Percentiles rank a stretch among this genome's conserved stretches.
Evolutionary conservation across 1,284 basidiomycete genomes (phyloP).

Genomic region (Sporisorium sorghi): DNA sequence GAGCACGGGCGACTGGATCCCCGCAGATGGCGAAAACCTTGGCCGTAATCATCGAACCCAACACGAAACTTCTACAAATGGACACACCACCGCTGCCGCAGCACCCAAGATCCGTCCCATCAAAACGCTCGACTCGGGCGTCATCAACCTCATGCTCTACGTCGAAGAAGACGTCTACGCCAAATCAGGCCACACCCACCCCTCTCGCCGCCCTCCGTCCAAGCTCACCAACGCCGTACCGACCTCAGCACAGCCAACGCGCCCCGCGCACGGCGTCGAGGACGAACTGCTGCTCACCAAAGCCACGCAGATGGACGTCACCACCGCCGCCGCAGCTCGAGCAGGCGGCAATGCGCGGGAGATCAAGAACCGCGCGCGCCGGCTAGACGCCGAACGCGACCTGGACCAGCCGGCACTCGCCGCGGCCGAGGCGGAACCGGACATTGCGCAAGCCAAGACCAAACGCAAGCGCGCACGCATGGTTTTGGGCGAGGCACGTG

Average conservation of each 20-base stretch:
- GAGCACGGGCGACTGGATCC: constrained; percentile 44
- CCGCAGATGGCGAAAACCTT: constrained; percentile 35
- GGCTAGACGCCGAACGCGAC: constrained; percentile 43
- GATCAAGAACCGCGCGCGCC: constrained; percentile 36
- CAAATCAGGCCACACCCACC: constrained; percentile 20
- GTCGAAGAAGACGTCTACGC: constrained; percentile 49
- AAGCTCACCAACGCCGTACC: constrained; percentile 5
- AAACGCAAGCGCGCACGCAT: constrained; percentile 50
- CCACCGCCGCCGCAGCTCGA: constrained; percentile 6
- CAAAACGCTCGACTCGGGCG: constrained; percentile 51
- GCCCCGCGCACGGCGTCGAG: constrained; percentile 9
- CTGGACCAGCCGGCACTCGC: constrained; percentile 44
- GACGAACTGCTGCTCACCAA: constrained; percentile 30
- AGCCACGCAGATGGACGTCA: constrained; percentile 35
- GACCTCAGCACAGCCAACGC: constrained; percentile 25
- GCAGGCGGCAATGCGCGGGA: constrained; percentile 27
- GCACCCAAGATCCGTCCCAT: constrained; percentile 44
- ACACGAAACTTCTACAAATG: not conserved
- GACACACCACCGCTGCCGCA: not conserved
- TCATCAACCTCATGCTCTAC: constrained; percentile 54
- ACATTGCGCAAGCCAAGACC: constrained; percentile 28
- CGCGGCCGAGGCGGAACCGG: constrained; percentile 25
- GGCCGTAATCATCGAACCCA: constrained; percentile 16
- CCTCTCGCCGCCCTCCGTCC: not conserved
- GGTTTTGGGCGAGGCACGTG: constrained; percentile 46